Percentiles rank a stretch among this genome's conserved stretches.
These are phyloP conservation scores for Microdochium bolleyi DNA, from an alignment of 2,329 filamentous ascomycete species.

Conservation along the genomic window DNA sequence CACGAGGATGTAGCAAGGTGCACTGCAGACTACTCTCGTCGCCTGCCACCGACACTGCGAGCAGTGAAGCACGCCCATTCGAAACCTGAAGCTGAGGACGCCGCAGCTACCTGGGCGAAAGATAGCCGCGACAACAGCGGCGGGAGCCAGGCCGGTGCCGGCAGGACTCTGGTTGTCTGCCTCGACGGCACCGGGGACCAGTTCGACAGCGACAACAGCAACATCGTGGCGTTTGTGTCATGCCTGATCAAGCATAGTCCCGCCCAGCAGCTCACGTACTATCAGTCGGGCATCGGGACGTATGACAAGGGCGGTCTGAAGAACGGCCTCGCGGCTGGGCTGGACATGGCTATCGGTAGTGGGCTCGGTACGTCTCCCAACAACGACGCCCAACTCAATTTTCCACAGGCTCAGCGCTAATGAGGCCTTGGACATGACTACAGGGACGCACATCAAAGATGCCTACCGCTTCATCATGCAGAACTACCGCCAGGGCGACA, in stretches of 20 bases:
- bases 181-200: constrained; percentile 36
- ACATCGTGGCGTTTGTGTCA: constrained; percentile 32
- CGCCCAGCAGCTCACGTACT: constrained; percentile 27
- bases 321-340: constrained; percentile 25
- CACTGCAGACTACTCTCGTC: not conserved
- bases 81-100: not conserved
- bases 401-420: not conserved
- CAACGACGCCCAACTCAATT: not conserved
- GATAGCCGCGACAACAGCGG: not conserved
- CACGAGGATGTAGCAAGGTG: not conserved
- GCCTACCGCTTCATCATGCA: constrained; percentile 37
- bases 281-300: constrained; percentile 36
- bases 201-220: constrained; percentile 33
- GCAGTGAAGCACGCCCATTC: not conserved
- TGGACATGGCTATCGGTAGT: constrained; percentile 34
- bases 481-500: constrained; percentile 35
- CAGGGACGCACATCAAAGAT: constrained; percentile 28
- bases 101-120: too few relatives aligned
- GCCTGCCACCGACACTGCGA: not conserved
- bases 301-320: constrained; percentile 28
- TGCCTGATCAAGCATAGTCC: constrained; percentile 32
- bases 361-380: constrained; percentile 18
- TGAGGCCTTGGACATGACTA: not conserved
- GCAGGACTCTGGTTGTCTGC: constrained; percentile 24
- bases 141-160: not conserved